These are phyloP conservation scores for Yamadazyma ubonensis DNA, from an alignment of 805 yeast genomes.

Conservation along the genomic window DNA sequence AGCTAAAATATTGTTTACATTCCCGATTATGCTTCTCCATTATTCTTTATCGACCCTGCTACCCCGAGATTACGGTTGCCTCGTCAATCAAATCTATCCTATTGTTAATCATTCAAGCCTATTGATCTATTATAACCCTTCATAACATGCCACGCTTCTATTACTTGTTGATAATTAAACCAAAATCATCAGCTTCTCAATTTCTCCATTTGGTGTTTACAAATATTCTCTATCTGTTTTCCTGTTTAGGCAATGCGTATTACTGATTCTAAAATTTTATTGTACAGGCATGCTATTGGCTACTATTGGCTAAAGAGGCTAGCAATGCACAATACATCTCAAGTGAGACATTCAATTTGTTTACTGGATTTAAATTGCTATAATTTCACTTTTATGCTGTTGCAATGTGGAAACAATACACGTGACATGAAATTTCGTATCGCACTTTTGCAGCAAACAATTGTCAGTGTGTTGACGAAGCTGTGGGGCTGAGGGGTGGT, in stretches of 20 bases:
- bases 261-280: neutral
- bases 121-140: neutral
- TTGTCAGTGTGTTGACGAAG: no score
- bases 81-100: neutral
- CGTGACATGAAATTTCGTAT: no score
- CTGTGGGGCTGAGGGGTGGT: no score
- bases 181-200: neutral
- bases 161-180: neutral
- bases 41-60: neutral
- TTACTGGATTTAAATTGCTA: no score
- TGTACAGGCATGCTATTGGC: neutral
- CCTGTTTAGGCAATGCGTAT: conserved; percentile 7
- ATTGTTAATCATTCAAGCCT: neutral
- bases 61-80: neutral
- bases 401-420: no score
- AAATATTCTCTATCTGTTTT: conserved; percentile 3
- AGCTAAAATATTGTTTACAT: neutral
- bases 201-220: conserved; percentile 7
- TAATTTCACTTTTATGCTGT: no score
- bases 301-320: neutral
- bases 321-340: no score
- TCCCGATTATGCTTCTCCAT: neutral
- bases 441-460: no score
- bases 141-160: neutral
- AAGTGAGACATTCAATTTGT: no score